A percentile compares a stretch with the other conserved stretches of the same genome.
These are phyloP conservation scores for Tolypocladium cylindrosporum DNA, from an alignment of 2,329 filamentous ascomycete genomes.

Conservation along the genomic window DNA sequence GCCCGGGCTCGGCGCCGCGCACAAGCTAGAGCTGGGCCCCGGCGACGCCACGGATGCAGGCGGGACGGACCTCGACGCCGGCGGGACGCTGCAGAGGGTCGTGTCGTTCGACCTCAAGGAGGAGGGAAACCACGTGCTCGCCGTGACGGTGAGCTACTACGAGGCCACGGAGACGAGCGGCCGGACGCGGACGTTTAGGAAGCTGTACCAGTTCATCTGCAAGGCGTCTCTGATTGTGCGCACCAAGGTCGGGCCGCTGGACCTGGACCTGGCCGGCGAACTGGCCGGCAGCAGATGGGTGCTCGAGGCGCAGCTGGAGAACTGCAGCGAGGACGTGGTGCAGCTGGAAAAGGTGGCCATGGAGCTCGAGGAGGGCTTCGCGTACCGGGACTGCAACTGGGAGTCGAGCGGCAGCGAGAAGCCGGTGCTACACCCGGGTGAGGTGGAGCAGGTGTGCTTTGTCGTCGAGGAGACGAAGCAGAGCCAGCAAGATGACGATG, in stretches of 20 bases:
- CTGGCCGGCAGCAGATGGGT: slow-evolving; percentile 45
- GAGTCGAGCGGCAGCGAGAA: slow-evolving; percentile 29
- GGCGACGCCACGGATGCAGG: slow-evolving; percentile 6
- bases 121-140: slow-evolving; percentile 86
- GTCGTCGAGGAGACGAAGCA: slow-evolving; percentile 39
- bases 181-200: slow-evolving; percentile 77
- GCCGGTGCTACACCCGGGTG: slow-evolving; percentile 50
- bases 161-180: slow-evolving; percentile 66
- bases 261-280: slow-evolving; percentile 17
- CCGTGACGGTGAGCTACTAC: slow-evolving; percentile 89
- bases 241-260: slow-evolving; percentile 69
- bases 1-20: slow-evolving; percentile 48
- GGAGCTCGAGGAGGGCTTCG: slow-evolving; percentile 40
- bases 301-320: slow-evolving; percentile 91
- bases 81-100: slow-evolving; percentile 68
- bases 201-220: slow-evolving; percentile 93
- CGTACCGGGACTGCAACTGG: slow-evolving; percentile 49
- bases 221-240: slow-evolving; percentile 83
- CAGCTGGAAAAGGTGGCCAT: slow-evolving; percentile 59
- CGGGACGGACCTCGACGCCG: slow-evolving; percentile 42
- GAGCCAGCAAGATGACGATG: slow-evolving; percentile 19
- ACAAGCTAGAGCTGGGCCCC: slow-evolving; percentile 53
- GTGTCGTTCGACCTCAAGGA: slow-evolving; percentile 84
- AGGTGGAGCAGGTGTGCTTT: slow-evolving; percentile 59
- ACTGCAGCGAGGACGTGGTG: slow-evolving; percentile 76